Percentiles rank a stretch among this genome's conserved stretches.
Conservation (phyloP, 306 rosid genomes). For the Citrullus colocynthis region DNA sequence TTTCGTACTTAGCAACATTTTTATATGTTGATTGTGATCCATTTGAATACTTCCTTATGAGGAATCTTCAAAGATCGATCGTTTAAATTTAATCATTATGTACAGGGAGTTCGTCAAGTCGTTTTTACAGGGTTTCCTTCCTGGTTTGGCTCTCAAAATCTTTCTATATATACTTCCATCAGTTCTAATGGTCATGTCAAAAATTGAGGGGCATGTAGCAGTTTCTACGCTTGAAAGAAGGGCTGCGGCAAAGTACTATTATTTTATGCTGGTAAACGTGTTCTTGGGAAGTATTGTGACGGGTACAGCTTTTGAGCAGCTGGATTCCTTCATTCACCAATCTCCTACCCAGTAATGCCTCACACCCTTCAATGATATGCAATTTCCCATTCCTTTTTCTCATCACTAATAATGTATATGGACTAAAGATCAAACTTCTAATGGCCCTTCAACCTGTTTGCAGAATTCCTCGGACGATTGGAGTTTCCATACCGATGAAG, state of each 20-base stretch:
- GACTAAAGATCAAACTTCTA: not conserved
- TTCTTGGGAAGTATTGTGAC: slow-evolving; percentile 95
- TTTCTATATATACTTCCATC: slow-evolving; percentile 82
- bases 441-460: slow-evolving; percentile 1
- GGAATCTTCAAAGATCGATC: not conserved
- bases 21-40: not conserved
- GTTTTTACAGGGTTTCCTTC: slow-evolving; percentile 97
- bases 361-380: not conserved
- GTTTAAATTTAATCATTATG: not conserved
- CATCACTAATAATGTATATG: not conserved
- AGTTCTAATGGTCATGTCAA: slow-evolving; percentile 86
- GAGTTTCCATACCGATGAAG: slow-evolving; percentile 92
- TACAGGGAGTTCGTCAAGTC: slow-evolving; percentile 86
- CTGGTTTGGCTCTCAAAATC: slow-evolving; percentile 95
- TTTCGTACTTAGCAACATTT: no score
- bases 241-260: slow-evolving; percentile 79
- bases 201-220: slow-evolving; percentile 85
- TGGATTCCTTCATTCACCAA: slow-evolving; percentile 85
- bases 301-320: slow-evolving; percentile 90
- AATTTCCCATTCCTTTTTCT: not conserved
- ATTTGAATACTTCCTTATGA: not conserved
- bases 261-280: slow-evolving; percentile 88
- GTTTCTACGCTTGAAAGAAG: slow-evolving; percentile 63
- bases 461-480: slow-evolving; percentile 93
- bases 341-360: slow-evolving; percentile 71